A percentile compares a stretch with the other conserved stretches of the same genome.
Evolutionary conservation across 1,284 basidiomycete species (phyloP).

Genomic region (Chondrostereum purpureum): DNA sequence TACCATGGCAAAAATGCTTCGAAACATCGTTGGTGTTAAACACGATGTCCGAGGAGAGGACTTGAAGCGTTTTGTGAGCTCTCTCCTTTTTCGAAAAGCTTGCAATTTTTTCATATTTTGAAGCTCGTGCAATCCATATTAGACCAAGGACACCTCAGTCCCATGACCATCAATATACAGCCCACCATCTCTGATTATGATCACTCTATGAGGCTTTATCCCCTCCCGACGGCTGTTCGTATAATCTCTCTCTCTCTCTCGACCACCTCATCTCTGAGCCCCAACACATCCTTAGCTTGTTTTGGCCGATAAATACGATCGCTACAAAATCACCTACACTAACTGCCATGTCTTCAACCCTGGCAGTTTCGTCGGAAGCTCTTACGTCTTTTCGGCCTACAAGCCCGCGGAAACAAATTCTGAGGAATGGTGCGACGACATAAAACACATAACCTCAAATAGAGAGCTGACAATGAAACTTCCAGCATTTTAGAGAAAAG

Average conservation of each 20-base stretch:
- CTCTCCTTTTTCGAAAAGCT: constrained; percentile 1
- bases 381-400: constrained; percentile 84
- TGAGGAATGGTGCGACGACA: constrained; percentile 58
- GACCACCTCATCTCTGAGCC: neutral
- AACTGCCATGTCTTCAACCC: constrained; percentile 99
- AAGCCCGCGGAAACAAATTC: constrained; percentile 73
- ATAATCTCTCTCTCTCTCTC: constrained; percentile 1
- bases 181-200: constrained; percentile 91
- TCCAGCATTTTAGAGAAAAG: constrained; percentile 14
- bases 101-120: constrained; percentile 5
- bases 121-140: constrained; percentile 91
- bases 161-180: constrained; percentile 77
- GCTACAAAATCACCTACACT: constrained; percentile 95
- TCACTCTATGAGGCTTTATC: constrained; percentile 89
- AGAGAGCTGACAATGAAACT: neutral
- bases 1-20: constrained; percentile 87
- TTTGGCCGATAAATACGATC: constrained; percentile 96
- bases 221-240: constrained; percentile 85
- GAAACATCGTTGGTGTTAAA: constrained; percentile 86
- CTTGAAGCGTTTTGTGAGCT: constrained; percentile 81
- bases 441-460: neutral
- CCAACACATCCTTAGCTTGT: constrained; percentile 57
- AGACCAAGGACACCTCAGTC: constrained; percentile 88
- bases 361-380: constrained; percentile 77
- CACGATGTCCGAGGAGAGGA: constrained; percentile 68